Evolutionary conservation across 257 asterid species (phyloP).

Genomic region (Prunella vulgaris): DNA sequence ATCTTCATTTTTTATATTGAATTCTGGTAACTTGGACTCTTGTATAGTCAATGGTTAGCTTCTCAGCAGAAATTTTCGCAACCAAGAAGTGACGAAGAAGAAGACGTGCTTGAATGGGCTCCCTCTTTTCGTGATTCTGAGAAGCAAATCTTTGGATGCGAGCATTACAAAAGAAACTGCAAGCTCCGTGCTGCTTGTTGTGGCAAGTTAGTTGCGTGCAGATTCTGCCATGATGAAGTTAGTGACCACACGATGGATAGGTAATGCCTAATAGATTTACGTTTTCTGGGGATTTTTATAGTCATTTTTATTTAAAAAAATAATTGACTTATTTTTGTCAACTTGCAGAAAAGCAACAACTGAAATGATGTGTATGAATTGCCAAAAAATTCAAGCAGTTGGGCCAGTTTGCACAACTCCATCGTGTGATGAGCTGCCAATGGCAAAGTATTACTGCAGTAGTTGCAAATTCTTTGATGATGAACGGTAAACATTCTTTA

Average conservation of each 20-base stretch:
- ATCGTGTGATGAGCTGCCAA: conserved; percentile 61
- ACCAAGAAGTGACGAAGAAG: conserved; percentile 35
- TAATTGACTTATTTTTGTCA: background rate
- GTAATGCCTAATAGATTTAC: conserved; percentile 26
- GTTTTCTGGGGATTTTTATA: background rate
- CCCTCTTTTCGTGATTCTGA: conserved; percentile 70
- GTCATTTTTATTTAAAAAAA: background rate
- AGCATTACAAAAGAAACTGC: conserved; percentile 92
- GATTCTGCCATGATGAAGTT: conserved; percentile 90
- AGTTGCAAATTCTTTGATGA: conserved; percentile 89
- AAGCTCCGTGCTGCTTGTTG: conserved; percentile 93
- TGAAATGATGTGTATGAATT: conserved; percentile 93
- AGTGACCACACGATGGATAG: conserved; percentile 93
- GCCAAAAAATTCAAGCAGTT: conserved; percentile 68
- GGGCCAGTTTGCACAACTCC: conserved; percentile 66
- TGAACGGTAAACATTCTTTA: conserved; percentile 49
- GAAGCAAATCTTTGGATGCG: conserved; percentile 65
- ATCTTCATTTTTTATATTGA: background rate
- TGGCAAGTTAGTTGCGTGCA: conserved; percentile 70
- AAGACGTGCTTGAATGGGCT: conserved; percentile 48
- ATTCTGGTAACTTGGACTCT: conserved; percentile 12
- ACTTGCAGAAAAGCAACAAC: conserved; percentile 74
- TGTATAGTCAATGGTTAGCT: conserved; percentile 82
- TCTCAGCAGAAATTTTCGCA: conserved; percentile 72
- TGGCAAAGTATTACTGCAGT: conserved; percentile 86